A percentile compares a stretch with the other conserved stretches of the same genome.
Conservation (phyloP, 257 asterid species). For the Catharanthus roseus region DNA sequence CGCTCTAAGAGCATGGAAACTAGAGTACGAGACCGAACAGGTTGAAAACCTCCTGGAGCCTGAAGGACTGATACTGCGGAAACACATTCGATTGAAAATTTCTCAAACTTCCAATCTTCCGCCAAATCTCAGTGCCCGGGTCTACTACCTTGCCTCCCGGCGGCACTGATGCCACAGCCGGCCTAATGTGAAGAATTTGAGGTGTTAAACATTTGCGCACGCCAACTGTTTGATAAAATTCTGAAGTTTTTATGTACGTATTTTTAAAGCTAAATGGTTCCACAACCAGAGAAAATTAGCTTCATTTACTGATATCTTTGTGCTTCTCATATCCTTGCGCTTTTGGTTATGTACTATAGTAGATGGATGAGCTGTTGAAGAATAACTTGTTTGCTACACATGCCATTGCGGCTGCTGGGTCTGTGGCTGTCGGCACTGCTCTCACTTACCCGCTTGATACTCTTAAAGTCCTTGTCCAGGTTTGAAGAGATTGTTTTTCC, state of each 20-base stretch:
- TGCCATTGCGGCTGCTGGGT: slow-evolving; percentile 59
- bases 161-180: not conserved
- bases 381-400: slow-evolving; percentile 55
- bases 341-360: not conserved
- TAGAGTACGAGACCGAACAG: no score
- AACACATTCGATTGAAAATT: not conserved
- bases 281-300: not conserved
- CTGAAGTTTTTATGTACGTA: not conserved
- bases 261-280: no score
- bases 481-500: slow-evolving; percentile 9
- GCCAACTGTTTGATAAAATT: slow-evolving; percentile 23
- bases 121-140: not conserved
- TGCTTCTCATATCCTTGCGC: not conserved
- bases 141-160: not conserved
- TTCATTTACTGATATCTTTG: not conserved
- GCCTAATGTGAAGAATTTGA: not conserved
- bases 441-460: slow-evolving; percentile 79
- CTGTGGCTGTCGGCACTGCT: slow-evolving; percentile 57
- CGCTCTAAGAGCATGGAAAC: no score
- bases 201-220: slow-evolving; percentile 4
- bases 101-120: not conserved
- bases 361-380: slow-evolving; percentile 68
- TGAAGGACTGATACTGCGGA: not conserved
- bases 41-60: no score
- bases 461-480: slow-evolving; percentile 79